Conservation (phyloP, 306 rosid species). For the Vigna trinervia region DNA sequence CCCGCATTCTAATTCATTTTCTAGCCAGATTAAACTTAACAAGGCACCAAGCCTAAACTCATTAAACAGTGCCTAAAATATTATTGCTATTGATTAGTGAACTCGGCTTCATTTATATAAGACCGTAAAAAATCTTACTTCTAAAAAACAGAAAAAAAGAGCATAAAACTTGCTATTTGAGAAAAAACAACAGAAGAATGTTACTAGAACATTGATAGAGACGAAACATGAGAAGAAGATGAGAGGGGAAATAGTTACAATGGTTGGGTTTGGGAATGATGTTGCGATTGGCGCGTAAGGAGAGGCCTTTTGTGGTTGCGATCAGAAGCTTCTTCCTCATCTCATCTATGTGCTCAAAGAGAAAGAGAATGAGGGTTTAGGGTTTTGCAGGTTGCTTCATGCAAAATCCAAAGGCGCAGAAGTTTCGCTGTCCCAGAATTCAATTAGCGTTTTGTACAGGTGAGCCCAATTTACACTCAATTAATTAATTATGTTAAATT, state of each 20-base stretch:
- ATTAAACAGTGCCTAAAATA: constrained; percentile 1
- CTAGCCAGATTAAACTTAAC: constrained; percentile 4
- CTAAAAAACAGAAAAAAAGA: constrained; percentile 3
- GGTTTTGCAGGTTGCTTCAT: constrained; percentile 37
- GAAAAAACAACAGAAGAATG: background rate
- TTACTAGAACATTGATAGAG: background rate
- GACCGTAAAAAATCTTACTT: background rate
- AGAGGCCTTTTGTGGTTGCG: constrained; percentile 13
- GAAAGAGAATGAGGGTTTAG: constrained; percentile 39
- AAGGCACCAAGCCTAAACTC: background rate
- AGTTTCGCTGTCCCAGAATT: background rate
- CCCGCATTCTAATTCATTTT: background rate
- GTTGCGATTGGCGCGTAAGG: constrained; percentile 34
- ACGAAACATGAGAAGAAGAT: background rate
- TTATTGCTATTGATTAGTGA: background rate
- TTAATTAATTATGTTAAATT: no score
- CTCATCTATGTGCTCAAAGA: background rate
- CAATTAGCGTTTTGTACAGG: no score
- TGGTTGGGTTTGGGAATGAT: constrained; percentile 27
- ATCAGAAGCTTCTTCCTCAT: constrained; percentile 49
- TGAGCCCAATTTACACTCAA: no score
- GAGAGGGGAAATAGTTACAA: constrained; percentile 32
- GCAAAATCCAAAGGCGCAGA: constrained; percentile 30
- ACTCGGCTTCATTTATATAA: background rate
- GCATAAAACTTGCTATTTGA: background rate